Evolutionary conservation across 2,329 filamentous ascomycete genomes (phyloP), one percentile per base, ranked within the genome.

Genomic region (Fusarium nurragi): DNA sequence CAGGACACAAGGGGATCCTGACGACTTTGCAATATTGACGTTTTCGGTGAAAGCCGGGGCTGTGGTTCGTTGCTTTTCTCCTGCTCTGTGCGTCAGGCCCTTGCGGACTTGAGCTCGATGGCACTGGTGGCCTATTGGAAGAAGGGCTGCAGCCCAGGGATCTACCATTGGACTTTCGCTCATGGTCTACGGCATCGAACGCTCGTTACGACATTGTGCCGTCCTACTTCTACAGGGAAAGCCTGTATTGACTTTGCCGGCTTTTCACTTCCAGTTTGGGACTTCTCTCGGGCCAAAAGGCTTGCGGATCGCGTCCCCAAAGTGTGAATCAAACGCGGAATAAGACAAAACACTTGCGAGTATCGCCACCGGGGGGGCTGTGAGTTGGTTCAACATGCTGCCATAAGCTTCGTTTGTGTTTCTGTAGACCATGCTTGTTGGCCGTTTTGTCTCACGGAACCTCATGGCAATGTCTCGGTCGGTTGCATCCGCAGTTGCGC

Each of bases 41-140:
- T 70, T 73, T 71, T 77, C 77, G 77, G 77, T 78, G 75, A 74
- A 67, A 58, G 41, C 72, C 64, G 67, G 77, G 76, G 67, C 60
- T 68, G 28, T 75, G 71, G 71, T 78, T 77, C 69, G 75, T 56
- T 71, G 68, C 50, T 47, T 47, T 54, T 46, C 32, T 66, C 52
- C 60, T 67, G 60, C 55, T 51, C 64, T 49, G 45, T 70, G 64
- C 64, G 43, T 54, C 53, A 57, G 50, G 51, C 40, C 64, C 59
- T 63, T 52, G 52, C 49, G 30, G 56, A 50, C 43, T 54, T 49
- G 60, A 68, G 52, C 47, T 65, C 14, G 38, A 67, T 52, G 54
- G 47, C 36, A 60, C 36, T 30, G 40, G 55, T 39, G 32, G 43
- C 50, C 43, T 64, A 48, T 67, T 39, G 34, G 30, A 37, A 67